These are phyloP conservation scores for Tuber borchii DNA, from an alignment of 495 filamentous ascomycete genomes.

Conservation along the genomic window DNA sequence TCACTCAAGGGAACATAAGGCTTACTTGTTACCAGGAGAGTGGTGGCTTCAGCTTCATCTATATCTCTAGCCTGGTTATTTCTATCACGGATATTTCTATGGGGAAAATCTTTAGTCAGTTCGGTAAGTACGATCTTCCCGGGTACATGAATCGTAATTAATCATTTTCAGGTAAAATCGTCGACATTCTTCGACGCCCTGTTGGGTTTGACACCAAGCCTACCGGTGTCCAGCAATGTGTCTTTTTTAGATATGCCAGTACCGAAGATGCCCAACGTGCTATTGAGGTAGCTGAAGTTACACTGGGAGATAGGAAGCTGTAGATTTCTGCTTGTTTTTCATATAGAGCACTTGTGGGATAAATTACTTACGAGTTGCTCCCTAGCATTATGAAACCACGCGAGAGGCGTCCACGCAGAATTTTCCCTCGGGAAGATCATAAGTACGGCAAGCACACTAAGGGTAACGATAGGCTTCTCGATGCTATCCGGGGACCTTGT, in stretches of 20 bases:
- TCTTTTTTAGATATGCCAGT: too few species aligned
- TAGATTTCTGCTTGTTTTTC: constrained; percentile 6
- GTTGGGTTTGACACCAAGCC: too few species aligned
- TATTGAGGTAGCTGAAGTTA: constrained; percentile 31
- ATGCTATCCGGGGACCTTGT: background rate
- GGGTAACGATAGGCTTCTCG: background rate
- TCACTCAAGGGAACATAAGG: too few species aligned
- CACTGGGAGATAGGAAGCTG: constrained; percentile 35
- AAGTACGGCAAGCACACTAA: background rate
- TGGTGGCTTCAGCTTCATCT: constrained; percentile 34
- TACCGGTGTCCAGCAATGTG: too few species aligned
- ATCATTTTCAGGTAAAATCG: constrained; percentile 21
- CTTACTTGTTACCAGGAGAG: constrained; percentile 20
- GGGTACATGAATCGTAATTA: background rate
- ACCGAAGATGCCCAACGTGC: too few species aligned
- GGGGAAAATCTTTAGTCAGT: constrained; percentile 38
- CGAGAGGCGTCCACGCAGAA: too few species aligned
- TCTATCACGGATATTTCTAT: constrained; percentile 31
- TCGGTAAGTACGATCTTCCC: constrained; percentile 22
- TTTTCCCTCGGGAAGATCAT: background rate
- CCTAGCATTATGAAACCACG: constrained; percentile 37
- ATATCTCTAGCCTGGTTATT: constrained; percentile 30
- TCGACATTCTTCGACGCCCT: too few species aligned
- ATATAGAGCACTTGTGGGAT: background rate
- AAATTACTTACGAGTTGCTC: background rate